phyloP scores from a whole-genome alignment of 2,329 filamentous ascomycete species.

The Allantophomopsis lycopodina region DNA sequence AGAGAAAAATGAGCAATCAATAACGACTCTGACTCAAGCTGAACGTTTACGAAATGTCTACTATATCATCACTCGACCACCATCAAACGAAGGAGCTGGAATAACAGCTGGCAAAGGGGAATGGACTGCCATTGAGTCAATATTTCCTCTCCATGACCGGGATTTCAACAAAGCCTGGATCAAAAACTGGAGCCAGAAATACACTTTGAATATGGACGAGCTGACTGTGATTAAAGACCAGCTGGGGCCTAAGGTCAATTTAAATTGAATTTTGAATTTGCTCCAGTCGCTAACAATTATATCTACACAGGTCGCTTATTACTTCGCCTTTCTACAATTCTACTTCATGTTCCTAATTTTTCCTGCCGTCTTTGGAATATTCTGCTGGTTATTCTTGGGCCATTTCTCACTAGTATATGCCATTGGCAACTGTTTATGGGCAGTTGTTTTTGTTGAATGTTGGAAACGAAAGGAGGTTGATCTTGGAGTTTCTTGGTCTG shows the following conservation, averaged over 20 bases:
- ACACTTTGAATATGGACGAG: slow-evolving; percentile 48
- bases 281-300: slow-evolving; percentile 85
- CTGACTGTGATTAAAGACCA: slow-evolving; percentile 61
- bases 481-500: slow-evolving; percentile 76
- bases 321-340: slow-evolving; percentile 86
- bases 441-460: slow-evolving; percentile 80
- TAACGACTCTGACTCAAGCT: slow-evolving; percentile 72
- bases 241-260: slow-evolving; percentile 50
- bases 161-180: slow-evolving; percentile 65
- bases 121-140: slow-evolving; percentile 59
- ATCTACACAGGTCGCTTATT: slow-evolving; percentile 58
- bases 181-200: slow-evolving; percentile 59
- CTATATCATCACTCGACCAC: slow-evolving; percentile 63
- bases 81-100: slow-evolving; percentile 64
- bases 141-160: slow-evolving; percentile 72
- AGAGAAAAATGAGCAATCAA: slow-evolving; percentile 54
- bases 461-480: slow-evolving; percentile 92
- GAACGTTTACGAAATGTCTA: slow-evolving; percentile 83
- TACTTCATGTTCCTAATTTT: slow-evolving; percentile 83
- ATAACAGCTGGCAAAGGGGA: slow-evolving; percentile 54
- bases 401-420: slow-evolving; percentile 76
- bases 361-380: slow-evolving; percentile 64
- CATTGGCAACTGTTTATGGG: slow-evolving; percentile 67
- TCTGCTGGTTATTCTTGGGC: slow-evolving; percentile 69
- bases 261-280: slow-evolving; percentile 66